Evolutionary conservation across 208 protist genomes (phyloP).

Genomic region (Leishmania mexicana): DNA sequence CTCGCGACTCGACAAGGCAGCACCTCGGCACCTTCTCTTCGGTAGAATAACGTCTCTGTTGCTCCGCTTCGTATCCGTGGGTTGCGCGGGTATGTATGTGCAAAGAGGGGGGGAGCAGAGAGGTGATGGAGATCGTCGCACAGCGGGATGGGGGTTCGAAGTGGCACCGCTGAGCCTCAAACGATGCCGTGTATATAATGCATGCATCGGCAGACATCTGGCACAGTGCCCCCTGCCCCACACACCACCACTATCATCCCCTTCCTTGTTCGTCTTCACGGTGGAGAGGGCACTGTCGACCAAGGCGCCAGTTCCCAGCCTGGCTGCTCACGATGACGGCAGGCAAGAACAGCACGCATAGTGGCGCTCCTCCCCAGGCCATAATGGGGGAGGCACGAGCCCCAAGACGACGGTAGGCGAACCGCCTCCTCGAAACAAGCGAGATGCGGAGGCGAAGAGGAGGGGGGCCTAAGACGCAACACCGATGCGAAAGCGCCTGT

Average conservation of each 20-base stretch:
- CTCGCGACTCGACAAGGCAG: not conserved
- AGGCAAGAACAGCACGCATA: not conserved
- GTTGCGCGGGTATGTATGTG: not conserved
- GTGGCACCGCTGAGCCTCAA: not conserved
- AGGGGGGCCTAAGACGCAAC: not conserved
- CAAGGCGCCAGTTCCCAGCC: not conserved
- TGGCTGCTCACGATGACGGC: not conserved
- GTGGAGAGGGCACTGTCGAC: not conserved
- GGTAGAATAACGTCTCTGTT: not conserved
- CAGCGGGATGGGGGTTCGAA: not conserved
- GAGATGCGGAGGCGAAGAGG: too few relatives aligned
- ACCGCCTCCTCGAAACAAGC: not conserved
- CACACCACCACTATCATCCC: not conserved
- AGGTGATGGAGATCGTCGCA: not conserved
- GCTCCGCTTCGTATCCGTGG: not conserved
- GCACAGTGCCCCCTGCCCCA: not conserved
- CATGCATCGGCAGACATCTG: not conserved
- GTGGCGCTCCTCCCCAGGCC: too few relatives aligned
- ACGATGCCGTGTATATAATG: not conserved
- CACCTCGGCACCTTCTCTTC: slow-evolving; percentile 1
- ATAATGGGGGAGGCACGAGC: not conserved
- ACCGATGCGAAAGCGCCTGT: not conserved
- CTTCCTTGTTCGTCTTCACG: not conserved
- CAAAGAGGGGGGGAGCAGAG: not conserved
- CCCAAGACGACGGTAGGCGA: not conserved